These are phyloP conservation scores for Penium margaritaceum DNA, from an alignment of 139 green algal genomes.

Conservation along the genomic window DNA sequence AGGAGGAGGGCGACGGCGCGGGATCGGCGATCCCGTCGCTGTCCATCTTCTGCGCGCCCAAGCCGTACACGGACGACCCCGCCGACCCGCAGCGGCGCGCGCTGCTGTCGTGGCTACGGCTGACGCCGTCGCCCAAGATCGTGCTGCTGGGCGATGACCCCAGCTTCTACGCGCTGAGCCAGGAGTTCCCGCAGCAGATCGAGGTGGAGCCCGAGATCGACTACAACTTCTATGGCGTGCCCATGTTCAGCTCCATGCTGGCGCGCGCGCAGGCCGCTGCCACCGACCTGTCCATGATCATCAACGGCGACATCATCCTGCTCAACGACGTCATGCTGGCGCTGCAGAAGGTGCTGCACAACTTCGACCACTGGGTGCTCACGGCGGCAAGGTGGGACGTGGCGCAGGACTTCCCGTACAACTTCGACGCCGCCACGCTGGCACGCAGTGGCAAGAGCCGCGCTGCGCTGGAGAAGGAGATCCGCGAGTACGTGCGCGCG, in stretches of 20 bases:
- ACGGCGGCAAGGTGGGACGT: slow-evolving; percentile 30
- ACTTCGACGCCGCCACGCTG: slow-evolving; percentile 11
- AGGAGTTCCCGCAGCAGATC: slow-evolving; percentile 13
- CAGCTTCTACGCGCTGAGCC: slow-evolving; percentile 8
- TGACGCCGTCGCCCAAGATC: slow-evolving; percentile 15
- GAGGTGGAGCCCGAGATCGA: slow-evolving; percentile 11
- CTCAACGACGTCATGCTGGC: slow-evolving; percentile 30
- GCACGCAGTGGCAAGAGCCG: neutral
- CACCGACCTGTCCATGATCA: slow-evolving; percentile 37
- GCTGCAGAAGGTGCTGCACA: slow-evolving; percentile 3
- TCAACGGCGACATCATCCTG: slow-evolving; percentile 40
- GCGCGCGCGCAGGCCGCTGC: slow-evolving; percentile 26
- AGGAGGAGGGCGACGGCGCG: too few relatives aligned
- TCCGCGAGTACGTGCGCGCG: slow-evolving; percentile 5
- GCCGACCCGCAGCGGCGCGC: slow-evolving; percentile 21
- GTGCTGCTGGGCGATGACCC: slow-evolving; percentile 32
- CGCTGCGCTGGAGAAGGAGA: slow-evolving; percentile 4
- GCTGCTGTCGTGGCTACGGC: slow-evolving; percentile 32
- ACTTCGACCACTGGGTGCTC: slow-evolving; percentile 24
- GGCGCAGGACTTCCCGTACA: slow-evolving; percentile 20
- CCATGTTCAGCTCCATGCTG: slow-evolving; percentile 28
- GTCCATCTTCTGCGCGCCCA: slow-evolving; percentile 36
- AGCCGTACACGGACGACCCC: slow-evolving; percentile 15
- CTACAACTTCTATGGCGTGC: slow-evolving; percentile 32
- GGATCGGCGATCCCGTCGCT: slow-evolving; percentile 2